Percentiles rank a stretch among this genome's conserved stretches.
These are phyloP conservation scores for Omphalotus olearius DNA, from an alignment of 1,284 basidiomycete species.

Conservation along the genomic window DNA sequence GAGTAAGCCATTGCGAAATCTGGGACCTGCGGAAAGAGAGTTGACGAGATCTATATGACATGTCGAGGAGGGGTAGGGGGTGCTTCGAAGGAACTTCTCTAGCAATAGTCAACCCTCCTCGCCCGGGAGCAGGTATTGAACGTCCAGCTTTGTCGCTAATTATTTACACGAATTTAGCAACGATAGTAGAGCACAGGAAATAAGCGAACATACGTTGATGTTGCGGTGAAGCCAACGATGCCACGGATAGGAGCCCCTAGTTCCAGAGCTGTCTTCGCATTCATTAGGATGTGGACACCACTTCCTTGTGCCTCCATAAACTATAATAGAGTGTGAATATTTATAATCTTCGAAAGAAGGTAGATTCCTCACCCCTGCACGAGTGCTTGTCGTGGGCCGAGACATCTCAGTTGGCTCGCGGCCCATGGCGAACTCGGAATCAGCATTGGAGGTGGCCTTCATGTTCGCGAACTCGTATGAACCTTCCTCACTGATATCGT, in stretches of 20 bases:
- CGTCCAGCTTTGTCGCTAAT: constrained; percentile 90
- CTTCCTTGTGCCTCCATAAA: constrained; percentile 98
- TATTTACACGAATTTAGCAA: not conserved
- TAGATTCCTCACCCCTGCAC: constrained; percentile 67
- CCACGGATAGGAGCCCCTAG: constrained; percentile 93
- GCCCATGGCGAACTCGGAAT: constrained; percentile 97
- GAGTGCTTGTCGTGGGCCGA: constrained; percentile 92
- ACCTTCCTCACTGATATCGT: constrained; percentile 96
- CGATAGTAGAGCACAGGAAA: not conserved
- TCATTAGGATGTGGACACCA: constrained; percentile 97
- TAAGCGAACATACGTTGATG: constrained; percentile 72
- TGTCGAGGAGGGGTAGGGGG: constrained; percentile 72
- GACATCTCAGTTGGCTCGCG: constrained; percentile 99
- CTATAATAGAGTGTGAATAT: constrained; percentile 29
- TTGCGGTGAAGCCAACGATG: constrained; percentile 93
- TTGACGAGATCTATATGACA: constrained; percentile 88
- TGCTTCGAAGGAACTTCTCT: constrained; percentile 76
- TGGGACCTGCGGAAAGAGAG: constrained; percentile 90
- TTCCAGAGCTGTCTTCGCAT: constrained; percentile 91
- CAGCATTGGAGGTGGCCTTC: constrained; percentile 97
- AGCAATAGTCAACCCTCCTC: constrained; percentile 84
- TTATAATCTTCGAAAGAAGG: constrained; percentile 1
- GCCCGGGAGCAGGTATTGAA: constrained; percentile 90
- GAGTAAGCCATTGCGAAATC: constrained; percentile 89
- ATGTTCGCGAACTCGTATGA: constrained; percentile 98